These are phyloP conservation scores for Polygonum maritimum DNA, from an alignment of 148 eudicot species.

Conservation along the genomic window DNA sequence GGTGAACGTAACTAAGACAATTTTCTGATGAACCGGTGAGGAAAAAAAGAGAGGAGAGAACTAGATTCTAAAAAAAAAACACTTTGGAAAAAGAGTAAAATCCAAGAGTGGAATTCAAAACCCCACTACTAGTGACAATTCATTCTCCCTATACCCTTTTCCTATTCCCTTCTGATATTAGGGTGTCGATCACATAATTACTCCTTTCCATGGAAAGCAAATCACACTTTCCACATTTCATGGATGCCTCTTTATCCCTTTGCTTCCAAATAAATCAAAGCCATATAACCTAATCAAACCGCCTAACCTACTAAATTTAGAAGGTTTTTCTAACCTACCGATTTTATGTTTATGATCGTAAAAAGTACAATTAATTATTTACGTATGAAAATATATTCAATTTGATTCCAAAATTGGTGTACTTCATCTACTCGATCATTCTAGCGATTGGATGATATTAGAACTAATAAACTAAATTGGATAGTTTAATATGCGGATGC, in stretches of 20 bases:
- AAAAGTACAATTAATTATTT: too few species aligned
- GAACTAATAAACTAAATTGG: too few species aligned
- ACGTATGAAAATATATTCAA: too few species aligned
- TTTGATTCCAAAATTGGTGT: too few species aligned
- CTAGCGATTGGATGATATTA: too few species aligned
- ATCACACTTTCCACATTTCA: slow-evolving; percentile 7
- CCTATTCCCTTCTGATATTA: not conserved
- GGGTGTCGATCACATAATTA: not conserved
- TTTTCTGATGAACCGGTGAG: too few species aligned
- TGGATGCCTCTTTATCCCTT: slow-evolving; percentile 6
- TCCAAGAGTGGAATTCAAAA: slow-evolving; percentile 9
- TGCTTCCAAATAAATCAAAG: not conserved
- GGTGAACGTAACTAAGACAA: too few species aligned
- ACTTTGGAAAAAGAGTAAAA: not conserved
- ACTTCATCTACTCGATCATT: too few species aligned
- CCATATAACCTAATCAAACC: not conserved
- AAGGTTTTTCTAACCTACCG: too few species aligned
- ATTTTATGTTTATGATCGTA: too few species aligned
- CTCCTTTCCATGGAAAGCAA: slow-evolving; percentile 9
- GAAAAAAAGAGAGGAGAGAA: not conserved
- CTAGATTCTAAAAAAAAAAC: not conserved
- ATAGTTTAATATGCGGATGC: too few species aligned
- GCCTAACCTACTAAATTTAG: too few species aligned
- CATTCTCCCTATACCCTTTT: not conserved
- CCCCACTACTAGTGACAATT: slow-evolving; percentile 9